Percentiles rank a stretch among this genome's conserved stretches.
These are phyloP conservation scores for Aspergillus sparsus DNA, from an alignment of 495 filamentous ascomycete genomes.

Conservation along the genomic window DNA sequence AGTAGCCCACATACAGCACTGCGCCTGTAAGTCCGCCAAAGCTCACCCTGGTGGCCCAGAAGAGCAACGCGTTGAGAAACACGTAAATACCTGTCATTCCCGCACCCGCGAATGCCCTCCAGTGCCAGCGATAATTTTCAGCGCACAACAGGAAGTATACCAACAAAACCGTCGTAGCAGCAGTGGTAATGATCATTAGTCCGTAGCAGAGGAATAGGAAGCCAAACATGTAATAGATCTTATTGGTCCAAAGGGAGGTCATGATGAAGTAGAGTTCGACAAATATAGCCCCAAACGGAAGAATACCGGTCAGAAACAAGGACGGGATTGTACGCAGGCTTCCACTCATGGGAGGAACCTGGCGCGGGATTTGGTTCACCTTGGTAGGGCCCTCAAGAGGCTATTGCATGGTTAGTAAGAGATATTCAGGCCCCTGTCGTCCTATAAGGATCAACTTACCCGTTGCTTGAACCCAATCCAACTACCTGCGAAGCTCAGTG, in stretches of 20 bases:
- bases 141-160: constrained; percentile 93
- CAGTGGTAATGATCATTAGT: constrained; percentile 94
- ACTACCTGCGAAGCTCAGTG: constrained; percentile 83
- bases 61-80: constrained; percentile 82
- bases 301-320: constrained; percentile 83
- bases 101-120: constrained; percentile 86
- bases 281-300: constrained; percentile 95
- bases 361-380: constrained; percentile 96
- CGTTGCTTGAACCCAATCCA: constrained; percentile 84
- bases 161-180: constrained; percentile 86
- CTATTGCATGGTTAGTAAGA: constrained; percentile 30
- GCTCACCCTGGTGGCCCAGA: constrained; percentile 82
- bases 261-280: constrained; percentile 99
- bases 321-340: constrained; percentile 84
- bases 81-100: constrained; percentile 88
- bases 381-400: constrained; percentile 77
- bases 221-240: constrained; percentile 99
- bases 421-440: too few species aligned
- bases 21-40: constrained; percentile 82
- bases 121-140: constrained; percentile 99
- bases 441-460: constrained; percentile 31
- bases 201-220: constrained; percentile 98
- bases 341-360: constrained; percentile 79
- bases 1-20: constrained; percentile 93
- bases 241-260: constrained; percentile 94